Evolutionary conservation across 2,329 filamentous ascomycete species (phyloP).

Genomic region (Rugonectria rugulosa): DNA sequence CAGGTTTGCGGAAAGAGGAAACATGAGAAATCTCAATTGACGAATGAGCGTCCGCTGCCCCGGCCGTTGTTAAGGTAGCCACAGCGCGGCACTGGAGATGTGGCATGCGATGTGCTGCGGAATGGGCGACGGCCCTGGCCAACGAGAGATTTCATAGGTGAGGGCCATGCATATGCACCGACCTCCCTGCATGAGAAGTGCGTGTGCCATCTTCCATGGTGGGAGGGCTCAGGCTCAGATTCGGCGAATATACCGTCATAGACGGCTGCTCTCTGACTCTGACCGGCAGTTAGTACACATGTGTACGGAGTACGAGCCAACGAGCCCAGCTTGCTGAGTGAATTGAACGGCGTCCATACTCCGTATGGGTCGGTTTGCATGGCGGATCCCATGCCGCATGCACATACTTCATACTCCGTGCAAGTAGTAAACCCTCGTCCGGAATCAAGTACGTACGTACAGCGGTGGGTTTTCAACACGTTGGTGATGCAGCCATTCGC

Average conservation of each 20-base stretch:
- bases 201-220: background rate
- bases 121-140: conserved; percentile 20
- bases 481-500: conserved; percentile 32
- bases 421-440: conserved; percentile 5
- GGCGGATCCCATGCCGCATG: too few species aligned
- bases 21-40: conserved; percentile 33
- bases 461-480: conserved; percentile 15
- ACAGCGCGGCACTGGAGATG: conserved; percentile 34
- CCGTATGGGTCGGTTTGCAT: too few species aligned
- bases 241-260: background rate
- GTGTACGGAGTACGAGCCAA: too few species aligned
- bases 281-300: background rate
- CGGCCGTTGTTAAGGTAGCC: conserved; percentile 28
- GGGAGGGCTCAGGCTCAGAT: background rate
- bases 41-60: conserved; percentile 30
- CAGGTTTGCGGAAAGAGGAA: conserved; percentile 41
- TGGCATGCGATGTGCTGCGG: conserved; percentile 23
- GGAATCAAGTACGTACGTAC: conserved; percentile 13
- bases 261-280: too few species aligned
- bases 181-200: conserved; percentile 1
- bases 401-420: background rate
- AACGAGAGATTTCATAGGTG: conserved; percentile 15
- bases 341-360: too few species aligned
- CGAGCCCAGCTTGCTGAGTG: background rate
- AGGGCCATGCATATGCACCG: conserved; percentile 1